Conservation (phyloP, 306 rosid genomes). For the Prunus fruticosa region DNA sequence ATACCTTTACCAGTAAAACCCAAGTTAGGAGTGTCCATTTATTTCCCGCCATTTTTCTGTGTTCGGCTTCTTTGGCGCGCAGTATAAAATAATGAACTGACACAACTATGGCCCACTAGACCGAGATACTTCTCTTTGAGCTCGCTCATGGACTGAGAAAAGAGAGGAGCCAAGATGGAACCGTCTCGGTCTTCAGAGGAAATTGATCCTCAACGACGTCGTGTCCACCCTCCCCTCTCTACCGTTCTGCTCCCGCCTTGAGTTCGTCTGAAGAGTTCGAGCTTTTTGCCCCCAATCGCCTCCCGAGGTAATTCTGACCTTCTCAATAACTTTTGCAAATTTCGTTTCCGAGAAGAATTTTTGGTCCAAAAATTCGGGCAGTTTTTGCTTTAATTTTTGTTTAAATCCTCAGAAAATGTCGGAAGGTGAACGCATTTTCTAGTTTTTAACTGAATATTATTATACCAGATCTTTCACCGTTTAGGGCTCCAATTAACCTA, state of each 20-base stretch:
- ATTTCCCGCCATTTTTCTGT: conserved; percentile 63
- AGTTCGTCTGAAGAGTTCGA: conserved; percentile 89
- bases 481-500: background rate
- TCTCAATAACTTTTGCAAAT: background rate
- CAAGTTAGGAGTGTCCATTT: too few relatives aligned
- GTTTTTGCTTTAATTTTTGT: background rate
- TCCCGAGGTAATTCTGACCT: conserved; percentile 54
- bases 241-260: conserved; percentile 84
- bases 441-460: background rate
- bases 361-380: background rate
- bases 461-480: background rate
- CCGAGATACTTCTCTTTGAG: background rate
- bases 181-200: conserved; percentile 48
- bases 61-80: conserved; percentile 35
- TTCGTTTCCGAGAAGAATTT: background rate
- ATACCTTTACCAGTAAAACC: too few relatives aligned
- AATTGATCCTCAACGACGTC: conserved; percentile 26
- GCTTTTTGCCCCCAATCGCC: conserved; percentile 88
- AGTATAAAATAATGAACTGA: background rate
- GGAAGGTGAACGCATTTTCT: background rate
- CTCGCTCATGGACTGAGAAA: background rate
- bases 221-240: conserved; percentile 48
- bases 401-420: background rate
- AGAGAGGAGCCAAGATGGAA: conserved; percentile 47
- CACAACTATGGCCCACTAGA: background rate